Base-by-base conservation (phyloP, 805 yeast species). In the Wickerhamiella brachini region DNA sequence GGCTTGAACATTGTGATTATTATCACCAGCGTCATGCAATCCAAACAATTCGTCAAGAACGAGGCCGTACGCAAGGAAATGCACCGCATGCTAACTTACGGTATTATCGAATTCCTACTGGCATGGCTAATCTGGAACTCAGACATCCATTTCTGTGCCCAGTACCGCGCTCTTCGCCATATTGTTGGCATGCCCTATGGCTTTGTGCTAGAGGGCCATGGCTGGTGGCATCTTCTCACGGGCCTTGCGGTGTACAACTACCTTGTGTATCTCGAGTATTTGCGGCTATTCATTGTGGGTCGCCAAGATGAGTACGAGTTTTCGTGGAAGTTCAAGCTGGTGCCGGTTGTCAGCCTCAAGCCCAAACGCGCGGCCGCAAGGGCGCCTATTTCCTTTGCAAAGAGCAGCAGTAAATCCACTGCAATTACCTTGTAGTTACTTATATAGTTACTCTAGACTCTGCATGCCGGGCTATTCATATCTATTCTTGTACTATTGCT, bases 111-210 rank as follows among this genome's bases (percentile, higher is more conserved):
- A 48, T 90, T 90, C 62, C 65, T 77, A 13, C 63, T 77, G 47
- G 97, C 97, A 1, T 90, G 84, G 65, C 66, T 82, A 53, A 70
- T 87, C 52, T 90, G 97, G 97, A 87, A 87, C 63, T 65, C 86
- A 58, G 97, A 90, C 65, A 86, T 85, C 52, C 84, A 85, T 56
- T 75, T 83, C 51, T 90, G 97, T 65, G 57, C 69, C 15, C 64
- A 65, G 22, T 80, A 85, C 66, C 74, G 80, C 41, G 53, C 66
- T 6, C 61, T 77, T 15, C 76, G 96, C 65, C 75, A 93, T 53
- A 57, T 68, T 3, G 65, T 80, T 13, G 95, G 97, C 2, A 75
- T 83, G 69, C 97, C 97, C 1, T 76, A 82, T 49, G 97, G 97
- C 1, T 76, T 87, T 54, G 57, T 90, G 3, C 71, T 90, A 37